phyloP scores from a whole-genome alignment of 306 rosid genomes.

The Inga laurina region DNA sequence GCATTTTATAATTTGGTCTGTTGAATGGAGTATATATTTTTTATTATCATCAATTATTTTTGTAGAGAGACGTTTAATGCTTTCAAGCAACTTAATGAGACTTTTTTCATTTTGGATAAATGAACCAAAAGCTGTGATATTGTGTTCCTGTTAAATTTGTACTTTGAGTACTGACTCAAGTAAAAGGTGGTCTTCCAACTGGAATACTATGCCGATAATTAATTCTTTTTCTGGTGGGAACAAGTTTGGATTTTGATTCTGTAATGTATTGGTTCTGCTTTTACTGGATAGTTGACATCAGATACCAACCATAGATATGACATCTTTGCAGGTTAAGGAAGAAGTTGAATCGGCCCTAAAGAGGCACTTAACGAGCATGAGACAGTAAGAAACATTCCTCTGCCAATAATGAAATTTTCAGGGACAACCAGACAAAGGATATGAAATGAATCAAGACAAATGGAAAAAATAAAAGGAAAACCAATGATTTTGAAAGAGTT shows the following conservation, averaged over 20 bases:
- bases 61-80: background rate
- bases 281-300: slow-evolving; percentile 28
- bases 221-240: slow-evolving; percentile 10
- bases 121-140: slow-evolving; percentile 24
- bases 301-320: slow-evolving; percentile 21
- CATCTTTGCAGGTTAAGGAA: slow-evolving; percentile 80
- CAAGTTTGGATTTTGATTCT: slow-evolving; percentile 22
- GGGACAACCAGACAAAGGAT: background rate
- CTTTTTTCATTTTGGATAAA: background rate
- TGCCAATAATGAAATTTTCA: slow-evolving; percentile 21
- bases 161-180: background rate
- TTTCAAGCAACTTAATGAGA: background rate
- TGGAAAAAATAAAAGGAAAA: background rate
- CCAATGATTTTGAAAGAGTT: slow-evolving; percentile 23
- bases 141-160: slow-evolving; percentile 5
- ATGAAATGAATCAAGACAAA: background rate
- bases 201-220: background rate
- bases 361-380: slow-evolving; percentile 66
- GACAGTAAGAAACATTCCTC: slow-evolving; percentile 69
- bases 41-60: background rate
- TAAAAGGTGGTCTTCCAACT: slow-evolving; percentile 28
- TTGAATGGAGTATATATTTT: background rate
- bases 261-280: slow-evolving; percentile 17
- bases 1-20: slow-evolving; percentile 11
- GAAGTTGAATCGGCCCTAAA: slow-evolving; percentile 85